Evolutionary conservation across 345 rosid genomes (phyloP), one percentile per base, ranked within the genome.

Genomic region (Lumnitzera racemosa): DNA sequence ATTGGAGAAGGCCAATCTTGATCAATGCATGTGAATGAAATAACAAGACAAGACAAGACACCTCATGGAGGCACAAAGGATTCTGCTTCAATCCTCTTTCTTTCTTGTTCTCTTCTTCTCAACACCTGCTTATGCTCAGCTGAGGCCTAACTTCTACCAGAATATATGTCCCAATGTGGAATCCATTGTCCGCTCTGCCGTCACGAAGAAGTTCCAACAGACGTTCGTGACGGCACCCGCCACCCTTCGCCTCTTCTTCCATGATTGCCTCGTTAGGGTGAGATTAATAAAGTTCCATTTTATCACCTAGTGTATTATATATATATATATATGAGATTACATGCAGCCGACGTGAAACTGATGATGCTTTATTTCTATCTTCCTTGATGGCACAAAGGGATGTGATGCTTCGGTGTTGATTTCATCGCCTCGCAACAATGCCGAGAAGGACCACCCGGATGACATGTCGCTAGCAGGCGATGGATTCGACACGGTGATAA

Each of bases 401-500:
- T 86, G 89, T 46, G 92, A 86, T 68, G 92, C 80, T 13, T 86
- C 92, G 0, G 72, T 83, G 59, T 23, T 81, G 71, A 56, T 78
- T 29, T 29, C 74, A 13, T 67, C 80, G 1, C 56, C 78, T 0
- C 69, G 16, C 10, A 72, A 61, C 65, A 66, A 67, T 0, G 77
- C 78, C 0, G 92, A 86, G 76, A 86, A 74, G 69, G 84, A 86
- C 68, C 81, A 80, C 59, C 76, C 81, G 0, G 92, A 83, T 36
- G 81, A 83, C 66, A 11, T 76, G 1, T 83, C 92, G 0, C 70
- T 86, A 1, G 83, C 87, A 4, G 92, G 89, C 31, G 92, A 86
- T 54, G 95, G 98, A 47, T 91, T 89, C 14, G 98, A 92, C 75
- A 89, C 96, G 0, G 96, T 89, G 64, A 59, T 83, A 52, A 83